A percentile compares a stretch with the other conserved stretches of the same genome.
Evolutionary conservation across 2,329 filamentous ascomycete genomes (phyloP).

Genomic region (Leptosphaerulina australis): DNA sequence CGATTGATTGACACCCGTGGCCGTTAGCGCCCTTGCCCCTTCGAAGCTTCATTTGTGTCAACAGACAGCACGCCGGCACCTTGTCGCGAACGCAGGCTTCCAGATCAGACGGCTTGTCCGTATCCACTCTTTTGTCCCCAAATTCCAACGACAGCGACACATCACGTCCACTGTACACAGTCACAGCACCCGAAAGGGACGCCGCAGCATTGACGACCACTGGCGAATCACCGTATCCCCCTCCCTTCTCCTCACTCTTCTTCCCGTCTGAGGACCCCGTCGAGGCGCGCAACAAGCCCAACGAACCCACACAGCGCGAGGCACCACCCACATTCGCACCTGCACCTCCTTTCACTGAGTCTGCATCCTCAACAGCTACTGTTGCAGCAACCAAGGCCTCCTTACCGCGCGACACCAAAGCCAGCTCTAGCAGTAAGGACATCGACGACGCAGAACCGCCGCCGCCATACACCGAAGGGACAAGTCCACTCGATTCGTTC

Average conservation of each 20-base stretch:
- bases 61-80: conserved; percentile 46
- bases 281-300: conserved; percentile 56
- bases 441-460: conserved; percentile 86
- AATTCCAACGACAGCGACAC: conserved; percentile 22
- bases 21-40: conserved; percentile 38
- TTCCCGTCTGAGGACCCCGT: conserved; percentile 57
- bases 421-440: conserved; percentile 71
- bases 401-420: conserved; percentile 88
- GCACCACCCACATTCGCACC: conserved; percentile 59
- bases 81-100: conserved; percentile 53
- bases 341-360: conserved; percentile 57
- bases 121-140: conserved; percentile 51
- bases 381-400: conserved; percentile 51
- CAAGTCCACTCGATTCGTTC: conserved; percentile 89
- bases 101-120: conserved; percentile 53
- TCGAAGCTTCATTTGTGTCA: conserved; percentile 27
- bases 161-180: conserved; percentile 35
- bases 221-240: conserved; percentile 62
- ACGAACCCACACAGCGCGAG: conserved; percentile 43
- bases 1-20: conserved; percentile 21
- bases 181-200: conserved; percentile 46
- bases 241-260: conserved; percentile 69
- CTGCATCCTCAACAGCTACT: conserved; percentile 54
- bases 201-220: conserved; percentile 46
- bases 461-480: conserved; percentile 93